These are phyloP conservation scores for Trametes versicolor DNA, from an alignment of 1,284 basidiomycete genomes.

Conservation along the genomic window DNA sequence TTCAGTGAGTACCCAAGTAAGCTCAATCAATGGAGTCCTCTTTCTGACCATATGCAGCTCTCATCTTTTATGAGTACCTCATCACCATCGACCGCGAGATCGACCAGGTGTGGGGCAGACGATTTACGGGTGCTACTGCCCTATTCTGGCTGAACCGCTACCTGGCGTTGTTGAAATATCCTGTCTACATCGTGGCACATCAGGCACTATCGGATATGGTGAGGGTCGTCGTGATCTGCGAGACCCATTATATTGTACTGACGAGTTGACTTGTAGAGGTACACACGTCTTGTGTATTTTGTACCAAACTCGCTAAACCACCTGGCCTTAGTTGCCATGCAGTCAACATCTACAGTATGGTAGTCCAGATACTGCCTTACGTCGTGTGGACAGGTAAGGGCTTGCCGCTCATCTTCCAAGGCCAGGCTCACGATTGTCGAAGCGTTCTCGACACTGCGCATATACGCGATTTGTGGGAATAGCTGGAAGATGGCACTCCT, in stretches of 20 bases:
- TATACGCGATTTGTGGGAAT: constrained; percentile 16
- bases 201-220: constrained; percentile 6
- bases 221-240: neutral
- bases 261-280: neutral
- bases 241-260: neutral
- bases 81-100: constrained; percentile 24
- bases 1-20: neutral
- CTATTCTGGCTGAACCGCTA: constrained; percentile 23
- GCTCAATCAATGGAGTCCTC: neutral
- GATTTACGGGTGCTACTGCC: neutral
- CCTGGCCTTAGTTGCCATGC: neutral
- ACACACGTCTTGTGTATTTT: neutral
- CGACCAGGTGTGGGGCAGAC: constrained; percentile 2
- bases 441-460: constrained; percentile 21
- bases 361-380: constrained; percentile 5
- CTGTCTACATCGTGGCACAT: constrained; percentile 1
- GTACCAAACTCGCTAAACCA: neutral
- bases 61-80: constrained; percentile 21
- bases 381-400: constrained; percentile 3
- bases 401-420: no score
- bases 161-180: constrained; percentile 14
- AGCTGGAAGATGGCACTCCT: constrained; percentile 8
- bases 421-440: neutral
- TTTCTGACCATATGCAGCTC: neutral
- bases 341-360: neutral